Evolutionary conservation across 805 yeast genomes (phyloP), one percentile per base, ranked within the genome.

Genomic region (Pichia membranifaciens): DNA sequence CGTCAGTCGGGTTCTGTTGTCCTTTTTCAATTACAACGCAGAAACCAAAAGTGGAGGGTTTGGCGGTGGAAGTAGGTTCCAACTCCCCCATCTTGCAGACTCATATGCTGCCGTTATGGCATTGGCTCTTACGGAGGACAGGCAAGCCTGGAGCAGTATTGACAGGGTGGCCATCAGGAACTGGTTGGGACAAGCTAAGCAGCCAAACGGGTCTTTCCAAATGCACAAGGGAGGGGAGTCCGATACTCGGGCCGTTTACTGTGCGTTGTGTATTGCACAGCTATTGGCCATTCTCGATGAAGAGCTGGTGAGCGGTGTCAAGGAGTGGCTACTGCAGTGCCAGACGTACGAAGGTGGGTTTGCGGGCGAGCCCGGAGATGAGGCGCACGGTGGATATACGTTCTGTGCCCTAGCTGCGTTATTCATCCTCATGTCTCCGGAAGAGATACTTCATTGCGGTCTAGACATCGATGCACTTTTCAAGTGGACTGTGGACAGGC

Each of bases 321-420:
- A 70, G 2, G 75, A 74, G 13, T 91, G 89, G 82, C 54, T 93
- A 13, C 56, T 66, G 0, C 54, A 61, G 12, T 88, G 96, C 56
- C 99, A 93, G 64, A 86, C 91, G 0, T 90, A 76, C 60, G 99
- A 95, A 67, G 99, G 99, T 21, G 99, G 99, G 0, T 86, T 91
- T 66, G 88, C 90, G 1, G 96, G 95, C 1, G 71, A 73, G 18
- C 93, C 95, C 0, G 72, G 75, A 5, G 84, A 79, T 50, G 99
- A 93, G 64, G 97, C 98, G 0, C 99, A 93, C 61, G 99, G 97
- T 2, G 99, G 99, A 0, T 95, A 93, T 62, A 80, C 98, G 0
- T 93, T 79, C 63, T 93, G 99, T 69, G 95, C 91, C 0, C 69
- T 86, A 38, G 95, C 84, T 39, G 76, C 79, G 43, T 67, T 79